These are phyloP conservation scores for Fusarium xylarioides DNA, from an alignment of 2,329 filamentous ascomycete species.

Conservation along the genomic window DNA sequence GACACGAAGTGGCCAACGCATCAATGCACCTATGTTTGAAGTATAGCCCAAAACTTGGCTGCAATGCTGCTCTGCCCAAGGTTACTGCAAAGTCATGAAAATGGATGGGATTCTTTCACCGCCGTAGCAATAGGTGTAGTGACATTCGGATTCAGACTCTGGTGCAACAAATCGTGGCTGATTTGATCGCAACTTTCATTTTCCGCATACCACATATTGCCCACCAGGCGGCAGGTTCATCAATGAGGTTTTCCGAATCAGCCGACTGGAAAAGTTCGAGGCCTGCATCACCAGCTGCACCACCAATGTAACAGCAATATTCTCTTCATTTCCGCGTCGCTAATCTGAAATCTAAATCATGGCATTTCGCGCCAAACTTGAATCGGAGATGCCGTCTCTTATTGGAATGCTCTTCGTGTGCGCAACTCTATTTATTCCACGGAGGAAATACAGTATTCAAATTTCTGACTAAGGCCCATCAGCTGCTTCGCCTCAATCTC, in stretches of 20 bases:
- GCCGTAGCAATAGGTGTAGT: slow-evolving; percentile 23
- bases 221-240: neutral
- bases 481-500: slow-evolving; percentile 25
- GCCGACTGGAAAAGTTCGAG: neutral
- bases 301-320: neutral
- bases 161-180: slow-evolving; percentile 21
- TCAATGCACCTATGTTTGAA: slow-evolving; percentile 31
- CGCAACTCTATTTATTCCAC: slow-evolving; percentile 17
- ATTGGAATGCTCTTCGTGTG: slow-evolving; percentile 26
- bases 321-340: slow-evolving; percentile 24
- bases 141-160: slow-evolving; percentile 15
- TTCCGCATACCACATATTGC: neutral
- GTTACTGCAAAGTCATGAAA: slow-evolving; percentile 35
- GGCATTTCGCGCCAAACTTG: slow-evolving; percentile 19
- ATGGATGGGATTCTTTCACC: slow-evolving; percentile 20
- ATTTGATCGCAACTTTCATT: slow-evolving; percentile 4
- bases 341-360: slow-evolving; percentile 21
- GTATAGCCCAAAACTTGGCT: slow-evolving; percentile 28
- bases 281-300: neutral
- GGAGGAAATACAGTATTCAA: neutral
- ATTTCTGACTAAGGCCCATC: slow-evolving; percentile 9
- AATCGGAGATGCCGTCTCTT: slow-evolving; percentile 29
- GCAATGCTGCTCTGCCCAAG: slow-evolving; percentile 34
- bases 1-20: slow-evolving; percentile 36
- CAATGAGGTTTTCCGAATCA: slow-evolving; percentile 1